phyloP scores from a whole-genome alignment of 208 protist species.

The Zelonia costaricensis region DNA sequence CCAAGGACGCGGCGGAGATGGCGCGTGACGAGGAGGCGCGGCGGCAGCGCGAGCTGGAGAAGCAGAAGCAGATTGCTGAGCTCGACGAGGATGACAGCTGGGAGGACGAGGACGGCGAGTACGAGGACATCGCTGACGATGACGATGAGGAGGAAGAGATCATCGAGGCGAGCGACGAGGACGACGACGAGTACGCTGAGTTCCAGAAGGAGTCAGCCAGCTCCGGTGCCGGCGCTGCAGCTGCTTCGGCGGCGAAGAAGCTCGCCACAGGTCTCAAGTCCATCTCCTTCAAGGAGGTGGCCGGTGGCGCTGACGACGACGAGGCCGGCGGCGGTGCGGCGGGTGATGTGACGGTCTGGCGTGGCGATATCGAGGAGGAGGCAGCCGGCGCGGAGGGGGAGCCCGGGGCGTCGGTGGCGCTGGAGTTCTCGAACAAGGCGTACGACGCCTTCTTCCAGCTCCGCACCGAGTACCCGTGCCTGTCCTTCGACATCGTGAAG shows the following conservation, averaged over 20 bases:
- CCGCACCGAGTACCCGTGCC: constrained; percentile 86
- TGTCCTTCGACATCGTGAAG: constrained; percentile 83
- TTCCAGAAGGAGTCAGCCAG: constrained; percentile 65
- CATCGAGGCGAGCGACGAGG: constrained; percentile 55
- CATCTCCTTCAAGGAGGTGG: constrained; percentile 54
- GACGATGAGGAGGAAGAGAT: constrained; percentile 57
- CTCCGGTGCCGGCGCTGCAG: too few relatives aligned
- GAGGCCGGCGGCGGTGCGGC: constrained; percentile 28
- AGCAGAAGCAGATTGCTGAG: constrained; percentile 8
- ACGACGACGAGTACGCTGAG: constrained; percentile 80
- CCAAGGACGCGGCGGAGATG: constrained; percentile 40
- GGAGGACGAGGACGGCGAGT: constrained; percentile 34
- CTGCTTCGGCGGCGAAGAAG: not conserved
- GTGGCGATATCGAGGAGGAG: constrained; percentile 30
- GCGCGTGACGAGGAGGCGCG: constrained; percentile 40
- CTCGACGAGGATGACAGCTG: constrained; percentile 37
- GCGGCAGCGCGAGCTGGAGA: constrained; percentile 23
- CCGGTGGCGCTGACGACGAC: constrained; percentile 16
- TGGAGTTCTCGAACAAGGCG: constrained; percentile 86
- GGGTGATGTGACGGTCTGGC: constrained; percentile 36
- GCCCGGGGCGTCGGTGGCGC: constrained; percentile 24
- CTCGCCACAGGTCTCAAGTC: constrained; percentile 45
- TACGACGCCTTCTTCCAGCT: constrained; percentile 93
- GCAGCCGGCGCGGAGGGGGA: constrained; percentile 22
- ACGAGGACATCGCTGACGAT: constrained; percentile 33